Conservation (phyloP, 2,329 filamentous ascomycete species). For the Volutella citrinella region DNA sequence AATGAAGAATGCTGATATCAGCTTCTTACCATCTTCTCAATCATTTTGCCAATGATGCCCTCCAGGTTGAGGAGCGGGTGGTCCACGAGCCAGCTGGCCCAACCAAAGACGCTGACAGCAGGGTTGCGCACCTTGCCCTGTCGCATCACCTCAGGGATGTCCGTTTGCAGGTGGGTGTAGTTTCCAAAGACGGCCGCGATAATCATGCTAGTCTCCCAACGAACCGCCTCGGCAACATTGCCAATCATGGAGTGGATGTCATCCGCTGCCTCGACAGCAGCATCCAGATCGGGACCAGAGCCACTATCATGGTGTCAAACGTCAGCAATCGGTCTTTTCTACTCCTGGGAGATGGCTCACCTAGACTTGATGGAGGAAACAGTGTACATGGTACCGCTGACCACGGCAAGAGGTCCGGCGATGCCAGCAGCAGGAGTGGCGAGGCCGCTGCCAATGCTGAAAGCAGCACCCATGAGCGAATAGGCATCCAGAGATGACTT, state of each 20-base stretch:
- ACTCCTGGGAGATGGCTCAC: no score
- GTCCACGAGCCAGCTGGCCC: constrained; percentile 1
- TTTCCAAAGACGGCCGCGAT: not conserved
- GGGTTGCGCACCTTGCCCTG: constrained; percentile 1
- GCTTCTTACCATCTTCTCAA: constrained; percentile 2
- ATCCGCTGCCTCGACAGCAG: not conserved
- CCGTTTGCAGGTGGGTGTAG: not conserved
- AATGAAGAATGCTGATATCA: no score
- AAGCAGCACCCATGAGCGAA: constrained; percentile 2
- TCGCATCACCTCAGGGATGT: constrained; percentile 2
- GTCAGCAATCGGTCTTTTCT: no score
- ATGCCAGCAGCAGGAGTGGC: not conserved
- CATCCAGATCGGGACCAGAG: no score
- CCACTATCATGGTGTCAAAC: no score
- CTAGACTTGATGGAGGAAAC: no score
- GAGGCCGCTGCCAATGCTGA: constrained; percentile 3
- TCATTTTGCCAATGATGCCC: not conserved
- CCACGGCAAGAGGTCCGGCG: not conserved
- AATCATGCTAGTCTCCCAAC: not conserved
- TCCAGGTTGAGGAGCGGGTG: not conserved
- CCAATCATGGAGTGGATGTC: not conserved
- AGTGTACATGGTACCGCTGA: constrained; percentile 2
- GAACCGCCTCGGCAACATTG: not conserved
- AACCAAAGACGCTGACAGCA: constrained; percentile 1
- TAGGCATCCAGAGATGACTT: not conserved